Percentiles rank a stretch among this genome's conserved stretches.
These are phyloP conservation scores for Coniophora puteana DNA, from an alignment of 1,284 basidiomycete species.

Conservation along the genomic window DNA sequence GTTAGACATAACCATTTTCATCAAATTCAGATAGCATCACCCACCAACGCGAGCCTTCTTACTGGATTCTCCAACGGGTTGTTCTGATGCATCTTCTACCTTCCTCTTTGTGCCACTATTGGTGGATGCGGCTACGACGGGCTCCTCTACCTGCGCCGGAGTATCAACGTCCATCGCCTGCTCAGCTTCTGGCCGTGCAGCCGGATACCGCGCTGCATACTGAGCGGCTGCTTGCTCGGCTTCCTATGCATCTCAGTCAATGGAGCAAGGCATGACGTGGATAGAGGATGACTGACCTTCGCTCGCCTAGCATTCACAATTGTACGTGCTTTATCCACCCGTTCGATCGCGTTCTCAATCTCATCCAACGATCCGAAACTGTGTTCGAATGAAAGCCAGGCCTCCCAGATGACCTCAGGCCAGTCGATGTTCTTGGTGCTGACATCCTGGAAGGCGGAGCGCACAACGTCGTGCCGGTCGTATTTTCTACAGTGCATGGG, in stretches of 20 bases:
- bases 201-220: constrained; percentile 43
- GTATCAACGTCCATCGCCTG: constrained; percentile 54
- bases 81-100: constrained; percentile 49
- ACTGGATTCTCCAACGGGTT: constrained; percentile 28
- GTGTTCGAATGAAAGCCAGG: constrained; percentile 85
- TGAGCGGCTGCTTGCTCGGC: constrained; percentile 56
- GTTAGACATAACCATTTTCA: constrained; percentile 7
- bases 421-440: constrained; percentile 79
- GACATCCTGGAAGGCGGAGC: constrained; percentile 62
- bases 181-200: constrained; percentile 16
- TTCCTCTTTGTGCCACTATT: constrained; percentile 54
- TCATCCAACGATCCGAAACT: constrained; percentile 72
- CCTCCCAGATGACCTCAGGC: constrained; percentile 90
- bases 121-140: constrained; percentile 14
- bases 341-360: constrained; percentile 64
- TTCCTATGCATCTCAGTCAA: constrained; percentile 39
- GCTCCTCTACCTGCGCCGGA: too few relatives aligned
- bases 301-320: constrained; percentile 62
- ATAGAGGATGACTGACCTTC: constrained; percentile 45
- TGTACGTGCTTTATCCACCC: constrained; percentile 62
- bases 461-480: constrained; percentile 56
- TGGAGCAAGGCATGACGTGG: neutral
- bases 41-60: constrained; percentile 64
- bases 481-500: constrained; percentile 43
- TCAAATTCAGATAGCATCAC: constrained; percentile 16